Percentiles rank a stretch among this genome's conserved stretches.
phyloP scores from a whole-genome alignment of 306 rosid genomes.

The Cucumis melo region DNA sequence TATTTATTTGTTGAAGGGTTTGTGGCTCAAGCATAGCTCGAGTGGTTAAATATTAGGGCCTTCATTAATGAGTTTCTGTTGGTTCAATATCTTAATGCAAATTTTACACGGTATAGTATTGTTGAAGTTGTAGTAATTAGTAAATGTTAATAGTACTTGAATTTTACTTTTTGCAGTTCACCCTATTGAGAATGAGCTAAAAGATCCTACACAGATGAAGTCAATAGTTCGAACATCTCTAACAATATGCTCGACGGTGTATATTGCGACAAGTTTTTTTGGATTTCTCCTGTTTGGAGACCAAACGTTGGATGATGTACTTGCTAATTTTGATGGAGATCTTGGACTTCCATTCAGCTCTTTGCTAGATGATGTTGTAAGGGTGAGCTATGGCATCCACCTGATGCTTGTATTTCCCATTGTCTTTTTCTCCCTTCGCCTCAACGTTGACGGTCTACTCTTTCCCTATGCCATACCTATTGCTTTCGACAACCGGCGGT shows the following conservation, averaged over 20 bases:
- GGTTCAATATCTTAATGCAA: not conserved
- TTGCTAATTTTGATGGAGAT: constrained; percentile 66
- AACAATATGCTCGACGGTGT: constrained; percentile 35
- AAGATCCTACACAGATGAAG: constrained; percentile 41
- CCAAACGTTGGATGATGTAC: constrained; percentile 49
- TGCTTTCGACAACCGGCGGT: constrained; percentile 37
- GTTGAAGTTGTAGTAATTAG: not conserved
- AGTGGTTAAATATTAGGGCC: not conserved
- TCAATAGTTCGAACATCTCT: constrained; percentile 38
- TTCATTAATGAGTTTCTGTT: not conserved
- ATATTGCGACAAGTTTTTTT: constrained; percentile 47
- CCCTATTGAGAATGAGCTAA: constrained; percentile 48
- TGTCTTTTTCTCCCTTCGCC: constrained; percentile 65
- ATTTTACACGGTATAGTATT: not conserved
- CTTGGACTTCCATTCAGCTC: constrained; percentile 53
- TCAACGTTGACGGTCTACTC: constrained; percentile 52
- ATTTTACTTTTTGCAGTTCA: constrained; percentile 35
- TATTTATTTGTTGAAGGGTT: not conserved
- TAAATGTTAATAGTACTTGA: not conserved
- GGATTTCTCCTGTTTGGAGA: constrained; percentile 59
- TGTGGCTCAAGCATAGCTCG: not conserved
- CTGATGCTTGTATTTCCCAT: constrained; percentile 68
- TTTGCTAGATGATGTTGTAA: constrained; percentile 50
- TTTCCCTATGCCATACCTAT: constrained; percentile 54
- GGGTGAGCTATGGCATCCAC: constrained; percentile 68